These are phyloP conservation scores for Plasmodium fragile DNA, from an alignment of 169 alveolate species.

Conservation along the genomic window DNA sequence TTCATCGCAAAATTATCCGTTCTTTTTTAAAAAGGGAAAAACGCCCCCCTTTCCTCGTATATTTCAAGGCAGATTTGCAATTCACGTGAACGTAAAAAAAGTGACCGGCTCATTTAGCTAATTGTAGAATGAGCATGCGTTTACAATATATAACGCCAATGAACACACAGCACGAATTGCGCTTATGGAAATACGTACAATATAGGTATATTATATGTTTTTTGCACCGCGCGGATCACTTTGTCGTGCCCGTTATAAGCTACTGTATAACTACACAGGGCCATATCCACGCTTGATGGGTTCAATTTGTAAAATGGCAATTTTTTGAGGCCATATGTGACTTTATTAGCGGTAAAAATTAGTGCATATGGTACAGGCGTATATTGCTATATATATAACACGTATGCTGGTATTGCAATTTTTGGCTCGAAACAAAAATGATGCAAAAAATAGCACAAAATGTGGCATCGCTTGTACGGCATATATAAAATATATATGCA, in stretches of 20 bases:
- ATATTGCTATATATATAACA: background rate
- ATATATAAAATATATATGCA: background rate
- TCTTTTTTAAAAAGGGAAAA: background rate
- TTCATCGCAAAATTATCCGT: background rate
- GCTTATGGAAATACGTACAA: background rate
- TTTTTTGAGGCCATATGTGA: background rate
- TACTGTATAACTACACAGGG: background rate
- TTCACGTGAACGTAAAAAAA: background rate
- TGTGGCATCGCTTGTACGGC: background rate
- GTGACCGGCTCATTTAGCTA: background rate
- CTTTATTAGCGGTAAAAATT: background rate
- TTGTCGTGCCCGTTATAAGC: background rate
- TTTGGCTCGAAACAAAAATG: background rate
- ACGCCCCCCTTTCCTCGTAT: background rate
- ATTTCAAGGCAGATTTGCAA: background rate
- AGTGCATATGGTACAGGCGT: background rate
- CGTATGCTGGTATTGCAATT: background rate
- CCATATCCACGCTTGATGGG: background rate
- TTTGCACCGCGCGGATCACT: background rate
- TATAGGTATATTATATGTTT: no score
- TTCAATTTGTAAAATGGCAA: background rate
- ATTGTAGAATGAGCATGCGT: background rate
- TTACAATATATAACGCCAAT: background rate
- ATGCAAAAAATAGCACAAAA: background rate
- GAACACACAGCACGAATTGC: background rate